Percentiles rank a stretch among this genome's conserved stretches.
These are phyloP conservation scores for Solanum appendiculatum DNA, from an alignment of 257 asterid species.

Conservation along the genomic window DNA sequence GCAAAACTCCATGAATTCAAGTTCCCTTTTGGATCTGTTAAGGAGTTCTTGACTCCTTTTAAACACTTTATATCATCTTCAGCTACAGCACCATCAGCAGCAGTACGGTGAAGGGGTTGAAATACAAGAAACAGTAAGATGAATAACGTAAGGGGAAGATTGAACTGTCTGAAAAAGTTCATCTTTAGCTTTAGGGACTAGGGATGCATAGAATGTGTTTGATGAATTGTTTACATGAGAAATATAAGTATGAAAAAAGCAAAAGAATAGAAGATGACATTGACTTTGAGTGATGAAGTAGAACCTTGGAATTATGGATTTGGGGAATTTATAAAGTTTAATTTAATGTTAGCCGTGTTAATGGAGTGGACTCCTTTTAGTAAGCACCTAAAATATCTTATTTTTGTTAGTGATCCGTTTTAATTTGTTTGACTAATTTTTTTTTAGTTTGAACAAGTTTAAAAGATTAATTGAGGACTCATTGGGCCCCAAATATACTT, in stretches of 20 bases:
- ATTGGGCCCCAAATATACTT: background rate
- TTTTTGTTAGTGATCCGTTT: background rate
- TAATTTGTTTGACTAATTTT: too few relatives aligned
- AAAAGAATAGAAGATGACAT: background rate
- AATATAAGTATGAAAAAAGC: constrained; percentile 3
- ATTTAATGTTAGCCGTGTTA: background rate
- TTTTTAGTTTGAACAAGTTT: too few relatives aligned
- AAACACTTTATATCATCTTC: constrained; percentile 73
- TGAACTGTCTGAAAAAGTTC: background rate
- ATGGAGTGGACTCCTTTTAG: background rate
- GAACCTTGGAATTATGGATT: background rate
- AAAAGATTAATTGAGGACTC: background rate
- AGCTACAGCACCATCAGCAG: background rate
- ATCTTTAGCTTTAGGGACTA: background rate
- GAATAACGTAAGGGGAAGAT: background rate
- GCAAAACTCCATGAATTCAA: constrained; percentile 50
- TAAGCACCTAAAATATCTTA: background rate
- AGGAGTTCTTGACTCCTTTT: constrained; percentile 41
- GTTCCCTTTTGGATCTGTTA: constrained; percentile 31
- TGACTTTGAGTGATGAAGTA: constrained; percentile 7
- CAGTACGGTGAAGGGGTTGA: background rate
- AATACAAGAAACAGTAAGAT: background rate
- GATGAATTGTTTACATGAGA: background rate
- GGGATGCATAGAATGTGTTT: background rate
- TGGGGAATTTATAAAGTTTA: background rate